phyloP scores from a whole-genome alignment of 441 rosid genomes.

The Theobroma grandiflorum region DNA sequence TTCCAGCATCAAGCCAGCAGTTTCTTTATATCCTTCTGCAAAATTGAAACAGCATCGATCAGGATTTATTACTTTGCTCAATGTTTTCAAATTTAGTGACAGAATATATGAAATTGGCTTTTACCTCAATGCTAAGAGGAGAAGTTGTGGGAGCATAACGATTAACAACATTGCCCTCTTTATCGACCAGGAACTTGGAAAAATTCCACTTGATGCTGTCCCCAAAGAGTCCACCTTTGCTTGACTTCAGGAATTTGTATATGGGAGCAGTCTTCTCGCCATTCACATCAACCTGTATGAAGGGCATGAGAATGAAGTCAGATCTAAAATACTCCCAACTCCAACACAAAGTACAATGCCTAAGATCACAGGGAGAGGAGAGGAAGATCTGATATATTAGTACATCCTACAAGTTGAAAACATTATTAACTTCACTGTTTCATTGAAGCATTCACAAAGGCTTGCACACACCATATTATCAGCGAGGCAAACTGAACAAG shows the following conservation, averaged over 20 bases:
- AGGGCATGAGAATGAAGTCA: slow-evolving; percentile 5
- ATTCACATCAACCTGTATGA: slow-evolving; percentile 66
- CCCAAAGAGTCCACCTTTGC: slow-evolving; percentile 72
- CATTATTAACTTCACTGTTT: neutral
- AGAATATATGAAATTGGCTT: neutral
- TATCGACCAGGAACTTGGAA: slow-evolving; percentile 69
- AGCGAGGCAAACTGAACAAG: neutral
- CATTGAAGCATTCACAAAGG: neutral
- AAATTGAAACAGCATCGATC: neutral
- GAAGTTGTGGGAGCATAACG: slow-evolving; percentile 81
- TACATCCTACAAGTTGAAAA: neutral
- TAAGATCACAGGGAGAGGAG: neutral
- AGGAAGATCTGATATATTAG: neutral
- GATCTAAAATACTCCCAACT: neutral
- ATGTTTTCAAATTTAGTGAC: neutral
- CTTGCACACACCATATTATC: neutral
- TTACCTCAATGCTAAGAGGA: slow-evolving; percentile 78
- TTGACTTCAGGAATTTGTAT: slow-evolving; percentile 68
- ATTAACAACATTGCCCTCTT: slow-evolving; percentile 68
- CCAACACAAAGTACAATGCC: neutral
- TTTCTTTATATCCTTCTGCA: slow-evolving; percentile 77
- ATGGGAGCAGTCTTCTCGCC: slow-evolving; percentile 64
- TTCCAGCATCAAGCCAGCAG: slow-evolving; percentile 45
- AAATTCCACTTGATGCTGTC: slow-evolving; percentile 78
- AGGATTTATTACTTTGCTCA: neutral